These are phyloP conservation scores for Fonsecaea monophora DNA, from an alignment of 2,329 filamentous ascomycete species.

Conservation along the genomic window DNA sequence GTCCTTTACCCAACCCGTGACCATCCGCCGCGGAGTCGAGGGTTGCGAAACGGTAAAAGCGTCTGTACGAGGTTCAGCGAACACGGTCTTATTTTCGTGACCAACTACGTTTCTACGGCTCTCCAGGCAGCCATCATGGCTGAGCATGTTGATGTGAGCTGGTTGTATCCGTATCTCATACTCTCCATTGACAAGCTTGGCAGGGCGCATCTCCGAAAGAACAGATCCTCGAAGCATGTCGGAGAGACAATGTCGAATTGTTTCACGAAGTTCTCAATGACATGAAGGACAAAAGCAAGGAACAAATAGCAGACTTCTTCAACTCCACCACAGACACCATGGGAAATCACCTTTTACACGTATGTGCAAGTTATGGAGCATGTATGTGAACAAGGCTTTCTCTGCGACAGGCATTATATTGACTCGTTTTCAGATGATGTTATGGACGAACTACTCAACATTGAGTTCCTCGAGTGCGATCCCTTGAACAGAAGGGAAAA, in stretches of 20 bases:
- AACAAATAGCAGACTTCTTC: slow-evolving; percentile 75
- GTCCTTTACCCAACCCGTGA: background rate
- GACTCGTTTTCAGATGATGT: slow-evolving; percentile 49
- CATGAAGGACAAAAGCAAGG: slow-evolving; percentile 63
- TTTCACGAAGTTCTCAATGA: slow-evolving; percentile 74
- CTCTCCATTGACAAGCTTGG: slow-evolving; percentile 14
- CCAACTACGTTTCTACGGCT: background rate
- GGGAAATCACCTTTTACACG: slow-evolving; percentile 87
- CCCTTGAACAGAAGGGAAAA: slow-evolving; percentile 55
- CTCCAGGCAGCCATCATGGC: slow-evolving; percentile 45
- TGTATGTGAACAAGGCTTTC: slow-evolving; percentile 64
- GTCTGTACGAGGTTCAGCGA: background rate
- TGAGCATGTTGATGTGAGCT: slow-evolving; percentile 50
- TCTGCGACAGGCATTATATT: background rate
- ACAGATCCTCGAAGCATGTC: slow-evolving; percentile 88
- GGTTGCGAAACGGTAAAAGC: background rate
- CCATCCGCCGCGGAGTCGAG: background rate
- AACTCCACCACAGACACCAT: slow-evolving; percentile 85
- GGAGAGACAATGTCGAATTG: slow-evolving; percentile 88
- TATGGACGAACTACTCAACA: slow-evolving; percentile 56
- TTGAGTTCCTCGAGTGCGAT: slow-evolving; percentile 58
- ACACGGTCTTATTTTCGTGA: background rate
- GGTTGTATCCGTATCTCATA: background rate
- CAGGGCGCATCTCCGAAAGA: slow-evolving; percentile 87
- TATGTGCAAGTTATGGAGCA: slow-evolving; percentile 84